Percentiles rank a stretch among this genome's conserved stretches.
phyloP scores from a whole-genome alignment of 2,329 filamentous ascomycete species.

The Penicillium sclerotiorum region DNA sequence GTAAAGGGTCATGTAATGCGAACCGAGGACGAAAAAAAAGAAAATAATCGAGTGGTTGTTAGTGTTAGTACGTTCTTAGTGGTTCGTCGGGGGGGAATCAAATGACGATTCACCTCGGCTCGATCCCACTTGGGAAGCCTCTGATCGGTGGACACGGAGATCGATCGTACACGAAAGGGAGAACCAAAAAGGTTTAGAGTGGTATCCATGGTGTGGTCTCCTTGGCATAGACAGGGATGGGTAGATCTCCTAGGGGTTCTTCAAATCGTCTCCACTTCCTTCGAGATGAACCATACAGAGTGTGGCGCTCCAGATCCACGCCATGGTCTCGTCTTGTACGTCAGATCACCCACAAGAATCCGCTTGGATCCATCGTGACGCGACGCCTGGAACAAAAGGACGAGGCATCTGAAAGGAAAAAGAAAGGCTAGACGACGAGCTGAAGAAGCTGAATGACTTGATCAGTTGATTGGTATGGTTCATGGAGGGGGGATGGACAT shows the following conservation, averaged over 20 bases:
- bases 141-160: conserved; percentile 24
- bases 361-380: conserved; percentile 14
- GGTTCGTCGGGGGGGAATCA: too few relatives aligned
- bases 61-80: not conserved
- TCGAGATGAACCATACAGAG: conserved; percentile 21
- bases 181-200: conserved; percentile 8
- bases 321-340: conserved; percentile 16
- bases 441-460: not conserved
- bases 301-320: conserved; percentile 20
- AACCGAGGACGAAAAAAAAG: not conserved
- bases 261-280: conserved; percentile 27
- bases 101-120: conserved; percentile 9
- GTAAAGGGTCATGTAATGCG: not conserved
- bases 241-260: conserved; percentile 23
- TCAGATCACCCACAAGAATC: conserved; percentile 21
- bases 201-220: conserved; percentile 18
- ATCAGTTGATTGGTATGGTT: not conserved
- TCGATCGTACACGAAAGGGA: conserved; percentile 21
- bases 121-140: conserved; percentile 22
- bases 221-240: conserved; percentile 22
- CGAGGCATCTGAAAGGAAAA: too few relatives aligned
- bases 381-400: conserved; percentile 1
- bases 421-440: too few relatives aligned
- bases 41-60: too few relatives aligned
- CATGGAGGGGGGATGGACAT: not conserved